Conservation (phyloP, 2,329 filamentous ascomycete species). For the Pleomassaria siparia region DNA sequence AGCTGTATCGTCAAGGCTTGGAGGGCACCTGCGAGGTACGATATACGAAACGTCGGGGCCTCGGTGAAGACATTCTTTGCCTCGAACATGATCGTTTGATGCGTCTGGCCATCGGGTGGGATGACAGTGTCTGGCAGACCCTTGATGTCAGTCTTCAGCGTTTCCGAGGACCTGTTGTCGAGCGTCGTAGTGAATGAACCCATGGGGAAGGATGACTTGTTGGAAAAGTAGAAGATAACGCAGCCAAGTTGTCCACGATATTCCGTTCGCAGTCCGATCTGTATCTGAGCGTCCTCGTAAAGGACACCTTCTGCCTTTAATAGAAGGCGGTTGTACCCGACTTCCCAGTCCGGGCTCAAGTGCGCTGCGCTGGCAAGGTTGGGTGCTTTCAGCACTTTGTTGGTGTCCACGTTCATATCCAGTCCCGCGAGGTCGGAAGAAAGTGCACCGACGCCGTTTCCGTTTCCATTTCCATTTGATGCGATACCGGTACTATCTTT, state of each 20-base stretch:
- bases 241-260: slow-evolving; percentile 96
- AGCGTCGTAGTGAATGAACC: slow-evolving; percentile 93
- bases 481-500: slow-evolving; percentile 30
- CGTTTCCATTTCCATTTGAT: slow-evolving; percentile 51
- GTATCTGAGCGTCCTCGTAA: slow-evolving; percentile 93
- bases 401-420: slow-evolving; percentile 68
- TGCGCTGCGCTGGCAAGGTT: slow-evolving; percentile 93
- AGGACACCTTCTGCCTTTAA: slow-evolving; percentile 81
- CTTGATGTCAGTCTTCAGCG: slow-evolving; percentile 83
- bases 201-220: slow-evolving; percentile 83
- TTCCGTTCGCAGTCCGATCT: slow-evolving; percentile 88
- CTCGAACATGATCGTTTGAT: slow-evolving; percentile 95
- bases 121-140: slow-evolving; percentile 83
- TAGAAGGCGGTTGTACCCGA: slow-evolving; percentile 81
- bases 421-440: slow-evolving; percentile 71
- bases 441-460: slow-evolving; percentile 55
- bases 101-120: slow-evolving; percentile 72
- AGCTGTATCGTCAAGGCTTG: slow-evolving; percentile 91
- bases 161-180: slow-evolving; percentile 68
- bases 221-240: slow-evolving; percentile 92
- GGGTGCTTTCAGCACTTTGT: slow-evolving; percentile 63
- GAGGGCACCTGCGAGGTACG: slow-evolving; percentile 88
- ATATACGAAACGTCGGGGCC: slow-evolving; percentile 88
- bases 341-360: slow-evolving; percentile 91
- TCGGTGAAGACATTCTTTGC: slow-evolving; percentile 78